Conservation (phyloP, 2,329 filamentous ascomycete species). For the Thyridium curvatum region DNA sequence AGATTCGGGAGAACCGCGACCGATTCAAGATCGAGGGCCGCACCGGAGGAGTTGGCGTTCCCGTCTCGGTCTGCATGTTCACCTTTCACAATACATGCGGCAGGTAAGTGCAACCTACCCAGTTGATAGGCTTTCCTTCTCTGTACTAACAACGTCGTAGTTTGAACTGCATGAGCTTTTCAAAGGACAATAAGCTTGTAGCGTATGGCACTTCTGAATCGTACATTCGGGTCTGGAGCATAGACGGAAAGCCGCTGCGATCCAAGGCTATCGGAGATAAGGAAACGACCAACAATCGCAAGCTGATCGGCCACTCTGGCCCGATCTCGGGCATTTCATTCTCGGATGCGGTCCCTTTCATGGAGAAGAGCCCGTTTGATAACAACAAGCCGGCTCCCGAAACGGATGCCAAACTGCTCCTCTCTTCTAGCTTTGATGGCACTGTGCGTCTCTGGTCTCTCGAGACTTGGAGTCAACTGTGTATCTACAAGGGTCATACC, state of each 20-base stretch:
- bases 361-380: slow-evolving; percentile 43
- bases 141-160: slow-evolving; percentile 33
- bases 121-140: neutral
- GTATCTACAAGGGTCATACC: slow-evolving; percentile 89
- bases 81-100: slow-evolving; percentile 97
- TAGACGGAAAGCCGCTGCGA: slow-evolving; percentile 76
- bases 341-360: slow-evolving; percentile 59
- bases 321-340: slow-evolving; percentile 88
- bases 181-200: slow-evolving; percentile 79
- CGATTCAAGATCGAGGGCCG: slow-evolving; percentile 81
- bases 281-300: slow-evolving; percentile 55
- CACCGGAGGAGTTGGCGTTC: slow-evolving; percentile 75
- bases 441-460: slow-evolving; percentile 90
- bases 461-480: slow-evolving; percentile 85
- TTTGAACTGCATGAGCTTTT: slow-evolving; percentile 92
- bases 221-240: slow-evolving; percentile 89
- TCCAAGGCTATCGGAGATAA: slow-evolving; percentile 56
- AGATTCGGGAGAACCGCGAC: slow-evolving; percentile 87
- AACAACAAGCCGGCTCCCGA: slow-evolving; percentile 38
- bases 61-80: slow-evolving; percentile 90
- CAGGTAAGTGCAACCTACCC: slow-evolving; percentile 49
- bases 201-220: slow-evolving; percentile 89
- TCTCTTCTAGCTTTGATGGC: slow-evolving; percentile 83
- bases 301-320: slow-evolving; percentile 84
- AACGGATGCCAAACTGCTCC: slow-evolving; percentile 64